A percentile compares a stretch with the other conserved stretches of the same genome.
Evolutionary conservation across 2,329 filamentous ascomycete genomes (phyloP).

Genomic region (Exophiala calicioides): DNA sequence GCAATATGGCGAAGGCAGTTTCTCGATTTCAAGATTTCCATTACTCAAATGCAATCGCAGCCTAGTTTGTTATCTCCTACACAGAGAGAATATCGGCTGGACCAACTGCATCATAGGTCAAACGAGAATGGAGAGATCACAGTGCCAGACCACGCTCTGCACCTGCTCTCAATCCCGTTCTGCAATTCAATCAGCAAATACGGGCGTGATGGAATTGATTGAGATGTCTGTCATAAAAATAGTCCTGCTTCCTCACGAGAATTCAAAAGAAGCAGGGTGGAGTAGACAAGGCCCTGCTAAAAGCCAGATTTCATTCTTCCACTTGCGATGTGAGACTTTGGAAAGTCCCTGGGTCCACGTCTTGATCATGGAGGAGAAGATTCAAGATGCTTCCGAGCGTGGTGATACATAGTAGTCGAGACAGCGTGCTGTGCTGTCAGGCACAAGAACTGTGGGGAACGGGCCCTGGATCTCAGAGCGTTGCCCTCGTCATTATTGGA

Average conservation of each 20-base stretch:
- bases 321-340: conserved; percentile 24
- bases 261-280: conserved; percentile 29
- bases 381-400: conserved; percentile 31
- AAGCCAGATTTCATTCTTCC: conserved; percentile 27
- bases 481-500: too few relatives aligned
- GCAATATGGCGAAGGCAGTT: too few relatives aligned
- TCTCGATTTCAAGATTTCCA: too few relatives aligned
- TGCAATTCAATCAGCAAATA: not conserved
- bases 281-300: conserved; percentile 32
- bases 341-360: conserved; percentile 25
- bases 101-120: too few relatives aligned
- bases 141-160: too few relatives aligned
- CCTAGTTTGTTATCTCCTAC: too few relatives aligned
- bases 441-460: not conserved
- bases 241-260: conserved; percentile 29
- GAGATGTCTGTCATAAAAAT: conserved; percentile 30
- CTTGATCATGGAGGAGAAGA: conserved; percentile 28
- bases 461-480: too few relatives aligned
- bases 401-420: conserved; percentile 9
- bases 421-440: not conserved
- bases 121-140: too few relatives aligned
- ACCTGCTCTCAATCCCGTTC: not conserved
- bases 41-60: too few relatives aligned
- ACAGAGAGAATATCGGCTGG: too few relatives aligned
- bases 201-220: not conserved